These are phyloP conservation scores for Letharia lupina DNA, from an alignment of 495 filamentous ascomycete species.

Conservation along the genomic window DNA sequence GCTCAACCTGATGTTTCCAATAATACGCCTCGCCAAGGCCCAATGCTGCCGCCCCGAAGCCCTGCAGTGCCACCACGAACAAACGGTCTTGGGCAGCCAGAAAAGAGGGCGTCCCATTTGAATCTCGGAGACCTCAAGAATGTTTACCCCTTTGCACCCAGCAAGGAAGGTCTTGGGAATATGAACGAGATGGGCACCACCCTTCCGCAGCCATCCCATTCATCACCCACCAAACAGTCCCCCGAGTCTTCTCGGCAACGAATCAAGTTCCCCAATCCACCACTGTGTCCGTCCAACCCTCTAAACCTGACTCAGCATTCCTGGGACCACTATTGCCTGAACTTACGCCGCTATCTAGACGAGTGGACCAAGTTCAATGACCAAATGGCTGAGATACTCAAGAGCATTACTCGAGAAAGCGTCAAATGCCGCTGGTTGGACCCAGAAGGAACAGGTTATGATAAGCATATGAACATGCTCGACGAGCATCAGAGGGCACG, in stretches of 20 bases:
- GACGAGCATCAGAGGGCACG: slow-evolving; percentile 57
- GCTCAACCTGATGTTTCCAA: not conserved
- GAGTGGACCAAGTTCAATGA: slow-evolving; percentile 59
- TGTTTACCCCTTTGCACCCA: slow-evolving; percentile 54
- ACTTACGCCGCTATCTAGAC: slow-evolving; percentile 60
- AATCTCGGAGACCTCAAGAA: slow-evolving; percentile 59
- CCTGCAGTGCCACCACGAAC: slow-evolving; percentile 23
- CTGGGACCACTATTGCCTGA: slow-evolving; percentile 52
- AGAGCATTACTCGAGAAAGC: slow-evolving; percentile 40
- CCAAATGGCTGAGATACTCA: slow-evolving; percentile 59
- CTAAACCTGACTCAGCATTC: slow-evolving; percentile 32
- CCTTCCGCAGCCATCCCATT: slow-evolving; percentile 64
- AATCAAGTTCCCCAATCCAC: slow-evolving; percentile 54
- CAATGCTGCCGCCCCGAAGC: slow-evolving; percentile 20
- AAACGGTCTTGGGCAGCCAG: slow-evolving; percentile 29
- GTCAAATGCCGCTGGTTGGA: slow-evolving; percentile 50
- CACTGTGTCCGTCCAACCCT: slow-evolving; percentile 44
- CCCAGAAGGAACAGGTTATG: slow-evolving; percentile 44
- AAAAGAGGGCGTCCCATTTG: slow-evolving; percentile 40
- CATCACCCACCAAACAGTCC: slow-evolving; percentile 38
- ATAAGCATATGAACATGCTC: slow-evolving; percentile 51
- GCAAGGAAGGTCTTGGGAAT: slow-evolving; percentile 49
- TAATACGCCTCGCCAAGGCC: slow-evolving; percentile 12
- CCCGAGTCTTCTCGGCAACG: slow-evolving; percentile 23
- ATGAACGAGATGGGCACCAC: slow-evolving; percentile 57